A percentile compares a stretch with the other conserved stretches of the same genome.
Evolutionary conservation across 108 stramenopile genomes (phyloP).

Genomic region (Cyclotella cryptica): DNA sequence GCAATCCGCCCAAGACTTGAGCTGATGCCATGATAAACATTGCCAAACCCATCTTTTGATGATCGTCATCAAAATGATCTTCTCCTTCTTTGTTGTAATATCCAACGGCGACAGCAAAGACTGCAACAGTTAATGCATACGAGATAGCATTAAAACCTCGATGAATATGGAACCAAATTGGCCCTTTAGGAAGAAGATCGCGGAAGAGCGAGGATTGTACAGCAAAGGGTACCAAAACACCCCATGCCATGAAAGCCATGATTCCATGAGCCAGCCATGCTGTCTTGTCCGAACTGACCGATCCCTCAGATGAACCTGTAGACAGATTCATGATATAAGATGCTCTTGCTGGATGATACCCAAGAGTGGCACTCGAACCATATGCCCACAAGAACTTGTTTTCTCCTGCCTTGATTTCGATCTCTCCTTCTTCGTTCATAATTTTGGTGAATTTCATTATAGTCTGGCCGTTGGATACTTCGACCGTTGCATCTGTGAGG

Average conservation of each 20-base stretch:
- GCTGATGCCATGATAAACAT: slow-evolving; percentile 47
- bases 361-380: slow-evolving; percentile 50
- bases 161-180: slow-evolving; percentile 48
- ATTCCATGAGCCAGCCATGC: slow-evolving; percentile 74
- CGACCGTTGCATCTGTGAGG: slow-evolving; percentile 58
- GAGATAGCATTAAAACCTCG: slow-evolving; percentile 31
- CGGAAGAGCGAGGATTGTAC: slow-evolving; percentile 64
- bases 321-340: slow-evolving; percentile 25
- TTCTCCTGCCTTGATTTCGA: slow-evolving; percentile 53
- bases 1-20: slow-evolving; percentile 48
- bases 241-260: slow-evolving; percentile 71
- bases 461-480: slow-evolving; percentile 52
- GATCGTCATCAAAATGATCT: slow-evolving; percentile 27
- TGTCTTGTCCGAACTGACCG: slow-evolving; percentile 8
- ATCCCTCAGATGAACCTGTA: slow-evolving; percentile 13
- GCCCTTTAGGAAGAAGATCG: slow-evolving; percentile 19
- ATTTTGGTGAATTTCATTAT: slow-evolving; percentile 74
- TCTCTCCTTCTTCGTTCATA: slow-evolving; percentile 62
- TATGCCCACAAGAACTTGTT: slow-evolving; percentile 65
- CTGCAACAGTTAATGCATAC: slow-evolving; percentile 28
- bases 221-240: slow-evolving; percentile 65
- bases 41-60: slow-evolving; percentile 48
- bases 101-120: slow-evolving; percentile 42
- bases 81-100: slow-evolving; percentile 22
- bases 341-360: slow-evolving; percentile 20